Conservation (phyloP, 176 grass and related monocot species). For the Tuctoria greenei region DNA sequence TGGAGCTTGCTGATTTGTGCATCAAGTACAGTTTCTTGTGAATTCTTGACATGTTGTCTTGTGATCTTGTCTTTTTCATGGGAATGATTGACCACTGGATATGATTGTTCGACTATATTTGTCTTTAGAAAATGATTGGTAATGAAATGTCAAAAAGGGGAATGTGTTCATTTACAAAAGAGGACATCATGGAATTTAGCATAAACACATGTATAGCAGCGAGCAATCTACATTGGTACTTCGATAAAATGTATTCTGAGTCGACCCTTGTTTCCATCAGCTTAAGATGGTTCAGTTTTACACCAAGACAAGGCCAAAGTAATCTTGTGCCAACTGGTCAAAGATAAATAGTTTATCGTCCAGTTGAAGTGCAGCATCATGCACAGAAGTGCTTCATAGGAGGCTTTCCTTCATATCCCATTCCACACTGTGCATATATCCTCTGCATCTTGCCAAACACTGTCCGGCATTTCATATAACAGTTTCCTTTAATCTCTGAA, state of each 20-base stretch:
- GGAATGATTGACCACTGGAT: too few species aligned
- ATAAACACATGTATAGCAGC: neutral
- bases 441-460: neutral
- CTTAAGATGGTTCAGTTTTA: neutral
- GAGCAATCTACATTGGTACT: too few species aligned
- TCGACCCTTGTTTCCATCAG: too few species aligned
- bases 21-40: neutral
- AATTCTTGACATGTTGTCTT: neutral
- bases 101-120: too few species aligned
- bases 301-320: neutral
- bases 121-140: neutral
- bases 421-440: neutral
- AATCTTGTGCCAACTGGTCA: neutral
- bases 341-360: slow-evolving; percentile 7
- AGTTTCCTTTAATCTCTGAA: neutral
- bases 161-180: neutral
- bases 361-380: neutral
- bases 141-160: neutral
- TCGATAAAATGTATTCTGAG: too few species aligned
- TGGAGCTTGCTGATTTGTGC: neutral
- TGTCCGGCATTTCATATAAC: neutral
- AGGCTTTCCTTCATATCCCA: neutral
- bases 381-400: neutral
- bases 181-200: neutral
- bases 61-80: neutral